A percentile compares a stretch with the other conserved stretches of the same genome.
Evolutionary conservation across 306 rosid species (phyloP).

Genomic region (Pyrus pyrifolia): DNA sequence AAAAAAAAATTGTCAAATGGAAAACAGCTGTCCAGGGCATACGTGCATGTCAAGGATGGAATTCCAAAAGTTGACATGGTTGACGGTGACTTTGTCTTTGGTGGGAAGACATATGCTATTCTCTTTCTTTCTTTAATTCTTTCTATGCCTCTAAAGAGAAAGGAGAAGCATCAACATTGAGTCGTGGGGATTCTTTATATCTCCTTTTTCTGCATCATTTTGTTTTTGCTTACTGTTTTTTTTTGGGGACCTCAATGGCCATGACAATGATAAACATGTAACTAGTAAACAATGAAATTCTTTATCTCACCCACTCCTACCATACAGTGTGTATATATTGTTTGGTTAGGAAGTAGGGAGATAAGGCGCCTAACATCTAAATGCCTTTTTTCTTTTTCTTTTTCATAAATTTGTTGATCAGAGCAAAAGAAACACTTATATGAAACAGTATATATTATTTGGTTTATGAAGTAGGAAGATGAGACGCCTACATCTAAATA

Average conservation of each 20-base stretch:
- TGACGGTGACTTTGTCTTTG: background rate
- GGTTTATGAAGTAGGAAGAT: no score
- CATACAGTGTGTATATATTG: no score
- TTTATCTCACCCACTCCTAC: background rate
- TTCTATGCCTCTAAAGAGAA: background rate
- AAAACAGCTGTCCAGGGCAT: background rate
- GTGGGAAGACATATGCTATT: background rate
- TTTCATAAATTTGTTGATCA: no score
- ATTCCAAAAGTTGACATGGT: background rate
- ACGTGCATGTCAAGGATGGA: background rate
- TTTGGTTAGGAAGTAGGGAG: no score
- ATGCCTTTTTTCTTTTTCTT: no score
- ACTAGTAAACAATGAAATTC: background rate
- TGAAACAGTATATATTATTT: no score
- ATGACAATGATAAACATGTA: slow-evolving; percentile 16
- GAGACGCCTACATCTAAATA: no score
- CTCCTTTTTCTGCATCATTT: slow-evolving; percentile 8
- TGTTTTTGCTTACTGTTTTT: slow-evolving; percentile 10
- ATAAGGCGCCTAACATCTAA: no score
- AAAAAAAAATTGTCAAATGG: background rate
- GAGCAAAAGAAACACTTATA: no score
- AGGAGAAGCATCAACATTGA: background rate
- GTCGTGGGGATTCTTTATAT: background rate
- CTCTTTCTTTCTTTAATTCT: background rate
- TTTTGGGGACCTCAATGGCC: slow-evolving; percentile 17